These are phyloP conservation scores for Phytopythium delawarense DNA, from an alignment of 352 stramenopile species.

Conservation along the genomic window DNA sequence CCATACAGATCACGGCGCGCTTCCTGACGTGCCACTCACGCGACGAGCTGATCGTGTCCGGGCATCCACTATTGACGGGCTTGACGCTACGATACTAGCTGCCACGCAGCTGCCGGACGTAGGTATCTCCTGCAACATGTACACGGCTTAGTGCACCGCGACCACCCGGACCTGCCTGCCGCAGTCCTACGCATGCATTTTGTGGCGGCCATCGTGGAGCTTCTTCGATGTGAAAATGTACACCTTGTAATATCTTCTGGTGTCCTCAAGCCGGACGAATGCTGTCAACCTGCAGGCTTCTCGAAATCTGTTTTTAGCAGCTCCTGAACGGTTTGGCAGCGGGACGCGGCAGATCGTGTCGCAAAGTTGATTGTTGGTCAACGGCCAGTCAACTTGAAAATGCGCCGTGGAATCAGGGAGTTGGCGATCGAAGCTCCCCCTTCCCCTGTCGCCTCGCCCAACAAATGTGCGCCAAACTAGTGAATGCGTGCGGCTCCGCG, in stretches of 20 bases:
- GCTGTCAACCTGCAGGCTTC: too few relatives aligned
- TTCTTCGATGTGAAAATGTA: not conserved
- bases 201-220: too few relatives aligned
- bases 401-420: too few relatives aligned
- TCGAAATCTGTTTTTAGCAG: too few relatives aligned
- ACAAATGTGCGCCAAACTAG: not conserved
- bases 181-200: too few relatives aligned
- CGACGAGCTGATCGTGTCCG: constrained; percentile 57
- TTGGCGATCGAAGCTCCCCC: not conserved
- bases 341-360: too few relatives aligned
- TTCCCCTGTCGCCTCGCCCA: not conserved
- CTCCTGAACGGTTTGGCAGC: too few relatives aligned
- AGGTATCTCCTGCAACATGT: not conserved
- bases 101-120: not conserved
- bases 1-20: constrained; percentile 50
- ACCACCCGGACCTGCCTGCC: too few relatives aligned
- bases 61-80: constrained; percentile 68
- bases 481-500: not conserved
- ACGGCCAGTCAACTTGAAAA: too few relatives aligned
- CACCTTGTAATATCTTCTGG: not conserved
- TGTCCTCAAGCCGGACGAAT: too few relatives aligned
- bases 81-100: constrained; percentile 64
- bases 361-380: too few relatives aligned
- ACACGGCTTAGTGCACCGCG: not conserved
- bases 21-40: constrained; percentile 68